Evolutionary conservation across 352 stramenopile genomes (phyloP).

Genomic region (Blastocystis sp.): DNA sequence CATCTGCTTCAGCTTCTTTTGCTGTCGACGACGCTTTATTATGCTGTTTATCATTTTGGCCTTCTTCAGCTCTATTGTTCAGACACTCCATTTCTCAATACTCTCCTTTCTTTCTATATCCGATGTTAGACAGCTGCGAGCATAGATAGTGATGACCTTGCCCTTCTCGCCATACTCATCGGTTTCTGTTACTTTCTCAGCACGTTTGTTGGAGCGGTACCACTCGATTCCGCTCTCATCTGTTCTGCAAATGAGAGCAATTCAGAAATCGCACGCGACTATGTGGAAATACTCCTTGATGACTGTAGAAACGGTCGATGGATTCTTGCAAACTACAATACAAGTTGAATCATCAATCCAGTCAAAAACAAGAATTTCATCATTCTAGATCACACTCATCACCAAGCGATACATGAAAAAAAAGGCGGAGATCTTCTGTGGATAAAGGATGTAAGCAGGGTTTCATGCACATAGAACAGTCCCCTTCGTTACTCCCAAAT

Average conservation of each 20-base stretch:
- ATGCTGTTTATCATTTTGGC: constrained; percentile 53
- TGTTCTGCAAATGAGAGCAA: not conserved
- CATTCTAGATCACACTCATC: not conserved
- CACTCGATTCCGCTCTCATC: constrained; percentile 40
- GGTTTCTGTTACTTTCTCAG: not conserved
- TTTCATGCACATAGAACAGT: constrained; percentile 9
- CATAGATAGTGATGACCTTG: not conserved
- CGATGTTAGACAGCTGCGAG: not conserved
- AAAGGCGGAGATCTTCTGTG: not conserved
- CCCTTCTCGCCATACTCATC: constrained; percentile 47
- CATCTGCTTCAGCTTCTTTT: constrained; percentile 7
- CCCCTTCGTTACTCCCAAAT: constrained; percentile 18
- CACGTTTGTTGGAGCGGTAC: not conserved
- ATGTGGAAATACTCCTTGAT: not conserved
- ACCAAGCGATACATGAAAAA: not conserved
- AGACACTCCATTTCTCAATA: not conserved
- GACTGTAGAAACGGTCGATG: not conserved
- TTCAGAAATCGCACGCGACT: not conserved
- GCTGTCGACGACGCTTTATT: constrained; percentile 4
- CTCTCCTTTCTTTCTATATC: constrained; percentile 28
- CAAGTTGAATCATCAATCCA: constrained; percentile 52
- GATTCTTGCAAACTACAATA: constrained; percentile 43
- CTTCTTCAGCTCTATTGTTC: not conserved
- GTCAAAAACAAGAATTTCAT: not conserved
- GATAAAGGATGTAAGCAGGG: constrained; percentile 34